These are phyloP conservation scores for Leptosphaerulina australis DNA, from an alignment of 2,329 filamentous ascomycete genomes.

Conservation along the genomic window DNA sequence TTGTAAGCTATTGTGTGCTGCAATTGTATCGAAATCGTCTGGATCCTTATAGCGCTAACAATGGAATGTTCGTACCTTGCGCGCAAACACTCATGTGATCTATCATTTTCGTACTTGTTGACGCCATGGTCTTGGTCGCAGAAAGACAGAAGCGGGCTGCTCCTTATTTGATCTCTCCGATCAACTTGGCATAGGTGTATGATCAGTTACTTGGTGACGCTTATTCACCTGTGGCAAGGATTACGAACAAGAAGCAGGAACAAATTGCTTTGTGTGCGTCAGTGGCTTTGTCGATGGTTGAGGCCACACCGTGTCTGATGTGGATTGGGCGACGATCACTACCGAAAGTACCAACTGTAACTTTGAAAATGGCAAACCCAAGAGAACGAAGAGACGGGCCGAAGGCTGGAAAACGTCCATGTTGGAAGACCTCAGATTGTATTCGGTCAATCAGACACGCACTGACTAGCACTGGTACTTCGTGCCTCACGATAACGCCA, in stretches of 20 bases:
- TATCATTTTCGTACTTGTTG: conserved; percentile 16
- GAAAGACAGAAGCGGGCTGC: not conserved
- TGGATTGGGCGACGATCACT: conserved; percentile 14
- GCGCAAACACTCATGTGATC: conserved; percentile 18
- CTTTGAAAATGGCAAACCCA: not conserved
- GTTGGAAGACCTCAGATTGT: not conserved
- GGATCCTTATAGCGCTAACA: not conserved
- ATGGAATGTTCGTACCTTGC: conserved; percentile 6
- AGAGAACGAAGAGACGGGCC: not conserved
- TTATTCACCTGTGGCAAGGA: not conserved
- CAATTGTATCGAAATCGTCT: not conserved
- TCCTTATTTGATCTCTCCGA: not conserved
- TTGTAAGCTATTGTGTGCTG: not conserved
- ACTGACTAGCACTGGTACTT: conserved; percentile 5
- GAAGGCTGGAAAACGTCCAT: not conserved
- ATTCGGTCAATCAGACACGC: not conserved
- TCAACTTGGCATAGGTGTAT: not conserved
- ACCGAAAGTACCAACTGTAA: not conserved
- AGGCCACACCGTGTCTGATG: conserved; percentile 13
- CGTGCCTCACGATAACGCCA: conserved; percentile 13
- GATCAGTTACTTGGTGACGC: not conserved
- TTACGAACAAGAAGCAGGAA: not conserved
- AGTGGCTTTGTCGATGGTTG: conserved; percentile 12
- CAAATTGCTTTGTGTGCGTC: conserved; percentile 12
- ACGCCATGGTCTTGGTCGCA: conserved; percentile 3